Conservation (phyloP, 78 protist genomes). For the Chrysochromulina tobinii region DNA sequence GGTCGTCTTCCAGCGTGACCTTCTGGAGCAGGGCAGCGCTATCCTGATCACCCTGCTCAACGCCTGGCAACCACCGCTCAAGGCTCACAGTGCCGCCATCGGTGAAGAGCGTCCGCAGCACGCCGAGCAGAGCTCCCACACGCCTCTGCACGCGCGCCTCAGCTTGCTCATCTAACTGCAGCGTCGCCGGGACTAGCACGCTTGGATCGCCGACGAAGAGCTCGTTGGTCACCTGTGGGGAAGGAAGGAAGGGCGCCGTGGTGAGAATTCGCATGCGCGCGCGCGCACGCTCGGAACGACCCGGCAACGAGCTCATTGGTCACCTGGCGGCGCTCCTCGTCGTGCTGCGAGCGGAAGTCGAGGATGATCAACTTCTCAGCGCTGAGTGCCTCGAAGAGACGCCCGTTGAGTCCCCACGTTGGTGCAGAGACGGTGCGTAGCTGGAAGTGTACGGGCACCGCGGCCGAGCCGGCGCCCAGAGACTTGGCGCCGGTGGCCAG, state of each 20-base stretch:
- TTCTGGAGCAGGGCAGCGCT: too few relatives aligned
- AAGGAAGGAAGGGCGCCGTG: too few relatives aligned
- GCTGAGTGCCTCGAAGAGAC: background rate
- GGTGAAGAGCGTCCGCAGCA: background rate
- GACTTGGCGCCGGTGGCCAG: background rate
- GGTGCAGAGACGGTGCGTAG: background rate
- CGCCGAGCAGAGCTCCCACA: background rate
- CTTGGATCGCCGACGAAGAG: background rate
- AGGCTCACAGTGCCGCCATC: background rate
- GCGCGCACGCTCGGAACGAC: background rate
- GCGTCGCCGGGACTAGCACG: background rate
- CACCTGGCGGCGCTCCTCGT: background rate
- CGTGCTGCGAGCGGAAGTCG: constrained; percentile 18
- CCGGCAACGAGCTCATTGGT: background rate
- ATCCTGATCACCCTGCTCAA: too few relatives aligned
- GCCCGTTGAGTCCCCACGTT: background rate
- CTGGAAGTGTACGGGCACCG: background rate
- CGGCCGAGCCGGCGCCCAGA: background rate
- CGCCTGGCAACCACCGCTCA: background rate
- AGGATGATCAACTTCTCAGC: background rate
- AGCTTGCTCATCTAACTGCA: background rate
- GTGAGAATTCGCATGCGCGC: too few relatives aligned
- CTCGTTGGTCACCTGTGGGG: background rate
- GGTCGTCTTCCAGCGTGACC: too few relatives aligned
- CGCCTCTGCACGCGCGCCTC: background rate